phyloP scores from a whole-genome alignment of 139 green algal genomes.

The Mesostigma viride region DNA sequence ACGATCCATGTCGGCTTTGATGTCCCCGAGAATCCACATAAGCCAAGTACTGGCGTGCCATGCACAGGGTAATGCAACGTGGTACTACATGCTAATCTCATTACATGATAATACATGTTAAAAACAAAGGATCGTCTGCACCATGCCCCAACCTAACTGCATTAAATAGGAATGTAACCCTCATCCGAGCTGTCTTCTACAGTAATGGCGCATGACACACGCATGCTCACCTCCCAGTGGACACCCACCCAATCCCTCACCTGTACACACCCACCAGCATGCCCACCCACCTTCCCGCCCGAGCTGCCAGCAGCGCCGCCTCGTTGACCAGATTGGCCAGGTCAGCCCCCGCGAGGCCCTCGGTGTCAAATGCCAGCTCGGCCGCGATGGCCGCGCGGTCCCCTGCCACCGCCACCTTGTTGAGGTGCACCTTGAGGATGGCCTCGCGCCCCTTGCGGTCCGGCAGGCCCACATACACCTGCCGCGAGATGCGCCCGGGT shows the following conservation, averaged over 20 bases:
- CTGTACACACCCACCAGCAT: background rate
- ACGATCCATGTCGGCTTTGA: too few relatives aligned
- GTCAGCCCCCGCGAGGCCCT: slow-evolving; percentile 87
- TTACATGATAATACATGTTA: too few relatives aligned
- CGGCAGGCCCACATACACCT: slow-evolving; percentile 31
- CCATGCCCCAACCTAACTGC: too few relatives aligned
- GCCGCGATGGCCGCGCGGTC: background rate
- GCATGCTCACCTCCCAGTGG: background rate
- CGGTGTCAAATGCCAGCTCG: slow-evolving; percentile 68
- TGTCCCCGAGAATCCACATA: too few relatives aligned
- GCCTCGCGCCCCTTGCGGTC: slow-evolving; percentile 26
- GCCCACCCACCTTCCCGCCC: slow-evolving; percentile 46
- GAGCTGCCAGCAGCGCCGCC: slow-evolving; percentile 87
- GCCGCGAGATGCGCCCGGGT: slow-evolving; percentile 26
- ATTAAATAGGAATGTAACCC: too few relatives aligned
- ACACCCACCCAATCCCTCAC: background rate
- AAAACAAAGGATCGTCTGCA: too few relatives aligned
- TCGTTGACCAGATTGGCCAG: slow-evolving; percentile 98
- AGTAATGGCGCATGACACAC: too few relatives aligned
- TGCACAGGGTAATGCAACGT: too few relatives aligned
- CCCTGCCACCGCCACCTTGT: slow-evolving; percentile 9
- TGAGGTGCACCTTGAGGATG: slow-evolving; percentile 38
- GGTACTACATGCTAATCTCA: too few relatives aligned
- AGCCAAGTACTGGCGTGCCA: too few relatives aligned
- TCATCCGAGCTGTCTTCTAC: too few relatives aligned